phyloP scores from a whole-genome alignment of 495 filamentous ascomycete species.

The Aspergillus ostianus region DNA sequence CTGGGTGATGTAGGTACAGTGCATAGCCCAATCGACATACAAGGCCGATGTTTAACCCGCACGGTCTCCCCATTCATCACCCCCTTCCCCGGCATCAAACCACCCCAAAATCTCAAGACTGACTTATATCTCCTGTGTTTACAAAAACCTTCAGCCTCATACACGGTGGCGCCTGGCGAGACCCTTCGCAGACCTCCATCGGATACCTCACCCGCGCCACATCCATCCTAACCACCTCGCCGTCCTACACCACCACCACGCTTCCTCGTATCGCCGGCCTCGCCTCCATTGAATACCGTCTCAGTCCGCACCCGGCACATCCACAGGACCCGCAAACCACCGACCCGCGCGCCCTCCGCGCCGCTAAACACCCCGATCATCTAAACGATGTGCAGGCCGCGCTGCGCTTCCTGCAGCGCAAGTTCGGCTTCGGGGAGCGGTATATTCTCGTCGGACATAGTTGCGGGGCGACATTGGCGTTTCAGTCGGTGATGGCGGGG shows the following conservation, averaged over 20 bases:
- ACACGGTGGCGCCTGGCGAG: constrained; percentile 89
- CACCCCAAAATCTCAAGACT: not conserved
- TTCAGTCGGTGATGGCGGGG: constrained; percentile 60
- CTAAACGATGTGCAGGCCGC: constrained; percentile 65
- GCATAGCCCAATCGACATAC: not conserved
- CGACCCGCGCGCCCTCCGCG: constrained; percentile 34
- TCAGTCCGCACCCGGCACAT: constrained; percentile 67
- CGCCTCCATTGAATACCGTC: constrained; percentile 76
- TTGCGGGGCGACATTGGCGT: constrained; percentile 70
- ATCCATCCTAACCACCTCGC: constrained; percentile 39
- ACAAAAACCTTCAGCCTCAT: constrained; percentile 55
- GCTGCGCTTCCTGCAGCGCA: constrained; percentile 57
- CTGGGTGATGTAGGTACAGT: constrained; percentile 45
- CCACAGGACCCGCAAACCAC: constrained; percentile 47
- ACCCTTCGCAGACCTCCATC: constrained; percentile 58
- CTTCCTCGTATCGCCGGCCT: constrained; percentile 54
- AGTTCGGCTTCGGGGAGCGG: constrained; percentile 45
- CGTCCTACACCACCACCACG: constrained; percentile 13
- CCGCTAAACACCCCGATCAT: constrained; percentile 70
- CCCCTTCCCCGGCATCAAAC: not conserved
- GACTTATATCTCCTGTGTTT: not conserved
- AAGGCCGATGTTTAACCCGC: too few relatives aligned
- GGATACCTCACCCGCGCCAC: constrained; percentile 47
- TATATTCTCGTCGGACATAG: constrained; percentile 76
- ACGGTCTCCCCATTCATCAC: not conserved